Conservation (phyloP, 116 monocot species). For the Dioscorea cayenensis region DNA sequence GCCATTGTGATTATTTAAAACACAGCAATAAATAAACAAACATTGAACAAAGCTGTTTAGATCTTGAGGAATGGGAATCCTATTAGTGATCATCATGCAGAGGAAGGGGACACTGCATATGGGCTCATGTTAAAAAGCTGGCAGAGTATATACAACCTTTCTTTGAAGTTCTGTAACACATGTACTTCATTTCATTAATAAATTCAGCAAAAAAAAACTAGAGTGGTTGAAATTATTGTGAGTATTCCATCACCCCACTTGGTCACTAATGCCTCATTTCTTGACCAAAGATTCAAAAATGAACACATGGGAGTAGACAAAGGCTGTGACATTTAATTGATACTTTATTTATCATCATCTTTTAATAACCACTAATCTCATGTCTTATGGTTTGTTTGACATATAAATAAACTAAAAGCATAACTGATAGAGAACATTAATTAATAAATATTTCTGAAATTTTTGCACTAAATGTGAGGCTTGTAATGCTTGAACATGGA, state of each 20-base stretch:
- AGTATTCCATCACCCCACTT: not conserved
- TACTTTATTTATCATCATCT: not conserved
- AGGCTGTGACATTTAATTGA: conserved; percentile 1
- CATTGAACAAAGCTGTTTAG: not conserved
- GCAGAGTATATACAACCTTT: not conserved
- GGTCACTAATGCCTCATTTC: not conserved
- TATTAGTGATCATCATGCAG: not conserved
- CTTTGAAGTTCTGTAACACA: not conserved
- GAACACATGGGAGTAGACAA: not conserved
- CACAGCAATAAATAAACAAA: not conserved
- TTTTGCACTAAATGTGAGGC: no score
- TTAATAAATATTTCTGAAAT: not conserved
- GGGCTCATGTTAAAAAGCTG: not conserved
- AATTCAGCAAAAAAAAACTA: not conserved
- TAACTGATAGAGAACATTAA: not conserved
- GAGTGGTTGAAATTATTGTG: not conserved
- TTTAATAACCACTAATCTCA: not conserved
- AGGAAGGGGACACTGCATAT: conserved; percentile 5
- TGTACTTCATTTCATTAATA: conserved; percentile 11
- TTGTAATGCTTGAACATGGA: not conserved
- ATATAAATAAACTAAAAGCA: not conserved
- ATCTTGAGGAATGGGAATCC: not conserved
- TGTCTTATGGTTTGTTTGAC: not conserved
- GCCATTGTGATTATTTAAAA: not conserved
- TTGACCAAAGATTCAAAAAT: not conserved